phyloP scores from a whole-genome alignment of 139 green algal species.

The Astrephomene gubernaculifera region DNA sequence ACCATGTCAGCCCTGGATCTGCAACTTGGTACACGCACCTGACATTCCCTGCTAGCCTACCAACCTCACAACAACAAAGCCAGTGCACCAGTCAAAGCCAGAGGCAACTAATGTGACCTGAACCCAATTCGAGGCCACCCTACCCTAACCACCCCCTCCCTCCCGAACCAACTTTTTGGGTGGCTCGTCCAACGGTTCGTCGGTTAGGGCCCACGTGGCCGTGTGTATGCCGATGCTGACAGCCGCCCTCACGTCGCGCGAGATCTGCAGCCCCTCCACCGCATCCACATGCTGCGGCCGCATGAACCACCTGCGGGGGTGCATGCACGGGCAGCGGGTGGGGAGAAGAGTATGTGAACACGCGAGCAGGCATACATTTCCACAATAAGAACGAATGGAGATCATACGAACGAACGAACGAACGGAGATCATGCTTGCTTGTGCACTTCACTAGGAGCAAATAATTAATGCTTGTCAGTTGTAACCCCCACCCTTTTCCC shows the following conservation, averaged over 20 bases:
- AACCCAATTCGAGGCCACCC: neutral
- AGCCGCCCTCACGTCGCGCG: constrained; percentile 5
- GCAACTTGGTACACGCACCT: neutral
- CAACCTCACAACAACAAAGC: neutral
- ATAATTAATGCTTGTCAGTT: too few species aligned
- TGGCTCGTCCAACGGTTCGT: constrained; percentile 80
- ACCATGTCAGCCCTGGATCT: neutral
- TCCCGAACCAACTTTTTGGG: neutral
- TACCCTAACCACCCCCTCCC: neutral
- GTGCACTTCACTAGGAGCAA: too few species aligned
- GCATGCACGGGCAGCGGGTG: too few species aligned
- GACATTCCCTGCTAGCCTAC: neutral
- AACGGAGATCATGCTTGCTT: too few species aligned
- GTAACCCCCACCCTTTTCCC: too few species aligned
- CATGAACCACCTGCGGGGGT: constrained; percentile 60
- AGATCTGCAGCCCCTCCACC: constrained; percentile 74
- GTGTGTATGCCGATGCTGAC: constrained; percentile 69
- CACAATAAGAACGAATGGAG: too few species aligned
- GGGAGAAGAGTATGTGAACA: too few species aligned
- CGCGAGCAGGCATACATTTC: neutral
- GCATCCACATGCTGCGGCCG: constrained; percentile 72
- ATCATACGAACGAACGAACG: too few species aligned
- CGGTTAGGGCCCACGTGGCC: constrained; percentile 74
- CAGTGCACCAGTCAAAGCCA: neutral
- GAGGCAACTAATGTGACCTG: neutral